phyloP scores from a whole-genome alignment of 306 rosid species.

The Prunus salicina region DNA sequence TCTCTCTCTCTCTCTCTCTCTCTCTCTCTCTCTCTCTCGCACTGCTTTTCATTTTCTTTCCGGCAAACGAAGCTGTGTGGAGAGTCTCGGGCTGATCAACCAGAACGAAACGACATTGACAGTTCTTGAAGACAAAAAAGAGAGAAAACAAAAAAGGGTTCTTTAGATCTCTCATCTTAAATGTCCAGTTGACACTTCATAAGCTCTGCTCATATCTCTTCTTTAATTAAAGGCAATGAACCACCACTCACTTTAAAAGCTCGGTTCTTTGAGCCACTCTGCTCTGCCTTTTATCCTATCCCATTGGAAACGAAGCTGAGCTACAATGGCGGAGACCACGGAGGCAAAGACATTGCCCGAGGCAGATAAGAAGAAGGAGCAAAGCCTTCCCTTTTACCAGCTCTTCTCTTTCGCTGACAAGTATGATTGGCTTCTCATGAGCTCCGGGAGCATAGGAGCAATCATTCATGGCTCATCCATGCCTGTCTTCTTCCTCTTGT shows the following conservation, averaged over 20 bases:
- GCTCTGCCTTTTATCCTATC: neutral
- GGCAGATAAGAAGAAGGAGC: conserved; percentile 95
- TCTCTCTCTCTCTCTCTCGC: conserved; percentile 8
- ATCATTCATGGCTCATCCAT: conserved; percentile 93
- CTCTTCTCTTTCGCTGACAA: conserved; percentile 93
- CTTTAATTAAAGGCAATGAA: conserved; percentile 32
- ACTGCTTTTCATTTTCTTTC: conserved; percentile 16
- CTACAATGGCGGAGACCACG: conserved; percentile 13
- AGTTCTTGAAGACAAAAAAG: conserved; percentile 36
- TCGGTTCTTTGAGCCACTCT: neutral
- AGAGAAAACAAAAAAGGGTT: conserved; percentile 14
- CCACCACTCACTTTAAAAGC: conserved; percentile 18
- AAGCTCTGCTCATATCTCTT: neutral
- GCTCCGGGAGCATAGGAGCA: conserved; percentile 83
- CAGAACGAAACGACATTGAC: conserved; percentile 43
- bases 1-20: neutral
- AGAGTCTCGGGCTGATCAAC: conserved; percentile 21
- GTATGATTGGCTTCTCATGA: conserved; percentile 72
- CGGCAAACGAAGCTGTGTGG: conserved; percentile 7
- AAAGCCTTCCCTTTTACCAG: conserved; percentile 74
- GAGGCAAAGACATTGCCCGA: conserved; percentile 67
- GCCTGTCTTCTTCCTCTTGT: conserved; percentile 92
- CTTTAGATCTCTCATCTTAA: conserved; percentile 43
- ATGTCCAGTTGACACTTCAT: conserved; percentile 27
- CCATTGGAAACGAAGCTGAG: neutral